Percentiles rank a stretch among this genome's conserved stretches.
phyloP scores from a whole-genome alignment of 1,139 yeast genomes.

The Debaryomyces robertsiae region DNA sequence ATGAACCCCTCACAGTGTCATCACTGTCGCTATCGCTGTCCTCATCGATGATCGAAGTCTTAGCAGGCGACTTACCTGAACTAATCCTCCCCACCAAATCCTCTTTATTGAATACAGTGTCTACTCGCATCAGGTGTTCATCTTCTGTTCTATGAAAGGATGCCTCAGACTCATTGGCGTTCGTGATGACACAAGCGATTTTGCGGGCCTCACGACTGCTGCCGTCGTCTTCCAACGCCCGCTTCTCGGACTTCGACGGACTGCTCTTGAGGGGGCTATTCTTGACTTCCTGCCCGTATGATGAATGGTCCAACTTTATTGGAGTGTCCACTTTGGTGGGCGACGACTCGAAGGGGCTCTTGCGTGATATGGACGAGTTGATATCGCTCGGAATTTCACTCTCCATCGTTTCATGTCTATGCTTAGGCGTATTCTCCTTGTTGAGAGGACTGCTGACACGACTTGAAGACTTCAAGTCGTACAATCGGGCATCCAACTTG shows the following conservation, averaged over 20 bases:
- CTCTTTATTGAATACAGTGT: constrained; percentile 28
- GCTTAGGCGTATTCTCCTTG: constrained; percentile 16
- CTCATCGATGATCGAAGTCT: constrained; percentile 23
- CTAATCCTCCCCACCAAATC: constrained; percentile 29
- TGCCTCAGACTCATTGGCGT: constrained; percentile 19
- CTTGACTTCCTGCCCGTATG: background rate
- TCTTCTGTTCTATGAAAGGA: constrained; percentile 8
- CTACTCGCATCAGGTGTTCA: constrained; percentile 23
- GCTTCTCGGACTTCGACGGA: constrained; percentile 7
- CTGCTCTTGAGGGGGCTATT: constrained; percentile 15
- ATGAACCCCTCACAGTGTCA: constrained; percentile 2
- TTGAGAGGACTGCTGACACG: constrained; percentile 13
- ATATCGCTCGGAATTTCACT: constrained; percentile 7
- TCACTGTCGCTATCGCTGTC: constrained; percentile 32
- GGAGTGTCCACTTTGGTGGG: constrained; percentile 12
- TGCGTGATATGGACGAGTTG: constrained; percentile 7
- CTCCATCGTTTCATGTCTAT: background rate
- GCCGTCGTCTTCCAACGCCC: constrained; percentile 16
- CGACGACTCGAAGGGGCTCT: constrained; percentile 22
- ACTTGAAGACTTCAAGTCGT: constrained; percentile 10
- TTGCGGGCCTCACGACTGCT: constrained; percentile 19
- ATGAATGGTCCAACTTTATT: constrained; percentile 2
- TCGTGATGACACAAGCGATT: constrained; percentile 27
- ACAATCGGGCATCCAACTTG: constrained; percentile 19
- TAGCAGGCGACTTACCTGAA: constrained; percentile 19